Conservation (phyloP, 2,329 filamentous ascomycete genomes). For the Pseudocercospora eumusae region DNA sequence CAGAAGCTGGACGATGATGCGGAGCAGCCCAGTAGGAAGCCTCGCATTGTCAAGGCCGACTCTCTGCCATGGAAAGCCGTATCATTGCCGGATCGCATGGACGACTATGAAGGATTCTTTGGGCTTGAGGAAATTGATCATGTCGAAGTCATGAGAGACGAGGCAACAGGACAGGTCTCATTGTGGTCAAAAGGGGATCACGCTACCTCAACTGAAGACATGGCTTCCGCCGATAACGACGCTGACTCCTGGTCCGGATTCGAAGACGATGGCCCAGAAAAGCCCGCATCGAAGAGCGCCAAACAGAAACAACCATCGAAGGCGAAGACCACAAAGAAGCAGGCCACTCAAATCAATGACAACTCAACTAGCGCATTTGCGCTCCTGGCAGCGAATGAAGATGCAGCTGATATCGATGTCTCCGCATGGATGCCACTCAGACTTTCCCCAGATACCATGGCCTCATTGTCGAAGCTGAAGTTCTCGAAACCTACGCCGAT, state of each 20-base stretch:
- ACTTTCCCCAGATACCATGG: conserved; percentile 70
- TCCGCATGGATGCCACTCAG: conserved; percentile 76
- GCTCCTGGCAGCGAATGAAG: conserved; percentile 49
- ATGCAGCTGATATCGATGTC: conserved; percentile 64
- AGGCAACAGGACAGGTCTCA: conserved; percentile 52
- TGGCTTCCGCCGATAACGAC: conserved; percentile 52
- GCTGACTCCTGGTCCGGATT: conserved; percentile 61
- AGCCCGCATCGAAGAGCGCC: conserved; percentile 20
- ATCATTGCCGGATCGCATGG: conserved; percentile 69
- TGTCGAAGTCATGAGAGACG: conserved; percentile 73
- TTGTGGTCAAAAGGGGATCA: conserved; percentile 35
- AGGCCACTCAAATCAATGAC: neutral
- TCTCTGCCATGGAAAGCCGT: conserved; percentile 64
- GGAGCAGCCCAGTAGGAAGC: conserved; percentile 18
- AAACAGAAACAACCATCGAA: conserved; percentile 33
- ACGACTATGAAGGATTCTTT: conserved; percentile 92
- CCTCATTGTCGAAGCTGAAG: conserved; percentile 73
- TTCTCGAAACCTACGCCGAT: conserved; percentile 82
- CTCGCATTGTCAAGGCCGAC: conserved; percentile 26
- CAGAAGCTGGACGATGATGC: conserved; percentile 40
- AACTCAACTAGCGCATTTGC: conserved; percentile 47
- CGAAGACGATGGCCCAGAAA: conserved; percentile 43
- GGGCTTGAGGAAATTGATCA: conserved; percentile 89
- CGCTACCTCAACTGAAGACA: neutral
- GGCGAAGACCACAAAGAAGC: conserved; percentile 30